Evolutionary conservation across 2,329 filamentous ascomycete genomes (phyloP), one percentile per base, ranked within the genome.

Genomic region (Mollisiaceae sp.): DNA sequence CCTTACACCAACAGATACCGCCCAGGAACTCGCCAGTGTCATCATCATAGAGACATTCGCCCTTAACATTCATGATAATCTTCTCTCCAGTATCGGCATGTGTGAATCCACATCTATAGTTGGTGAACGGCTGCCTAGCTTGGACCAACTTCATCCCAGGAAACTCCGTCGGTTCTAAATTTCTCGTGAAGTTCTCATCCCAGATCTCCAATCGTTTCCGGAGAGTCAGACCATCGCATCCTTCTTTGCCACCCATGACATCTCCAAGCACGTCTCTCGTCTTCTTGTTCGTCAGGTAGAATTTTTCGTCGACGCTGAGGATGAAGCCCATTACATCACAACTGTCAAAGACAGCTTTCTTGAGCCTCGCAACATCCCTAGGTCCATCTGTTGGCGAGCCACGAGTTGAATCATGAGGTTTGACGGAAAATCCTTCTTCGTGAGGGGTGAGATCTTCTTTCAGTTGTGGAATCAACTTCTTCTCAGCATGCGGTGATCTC

Each of bases 1-100:
- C 66, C 57, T 60, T 47, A 55, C 67, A 71, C 71, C 70, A 73
- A 57, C 66, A 71, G 24, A 72, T 60, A 12, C 70, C 71, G 6
- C 72, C 72, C 2, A 73, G 14, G 36, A 71, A 72, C 18, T 69
- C 63, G 20, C 67, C 67, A n/a, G 69, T 70, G 15, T 65, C 55
- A 22, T 70, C 69, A 55, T 73, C 72, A 58, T 72, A 73, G 2
- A 73, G 60, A 52, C 69, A 72, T 47, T 72, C 68, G 9, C 70
- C 71, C 60, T 57, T 67, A 12, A 72, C 55, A 22, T 47, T 57
- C 47, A 62, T 58, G 14, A 68, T 59, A 18, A 71, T 50, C 36
- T 59, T 69, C 11, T 66, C 61, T 18, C 67, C 62, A 2, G 63
- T 72, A 5, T 38, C 47, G 8, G 58, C 18, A 62, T 72, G 65